Conservation (phyloP, 2,329 filamentous ascomycete species). For the Ophiocordyceps sinensis region DNA sequence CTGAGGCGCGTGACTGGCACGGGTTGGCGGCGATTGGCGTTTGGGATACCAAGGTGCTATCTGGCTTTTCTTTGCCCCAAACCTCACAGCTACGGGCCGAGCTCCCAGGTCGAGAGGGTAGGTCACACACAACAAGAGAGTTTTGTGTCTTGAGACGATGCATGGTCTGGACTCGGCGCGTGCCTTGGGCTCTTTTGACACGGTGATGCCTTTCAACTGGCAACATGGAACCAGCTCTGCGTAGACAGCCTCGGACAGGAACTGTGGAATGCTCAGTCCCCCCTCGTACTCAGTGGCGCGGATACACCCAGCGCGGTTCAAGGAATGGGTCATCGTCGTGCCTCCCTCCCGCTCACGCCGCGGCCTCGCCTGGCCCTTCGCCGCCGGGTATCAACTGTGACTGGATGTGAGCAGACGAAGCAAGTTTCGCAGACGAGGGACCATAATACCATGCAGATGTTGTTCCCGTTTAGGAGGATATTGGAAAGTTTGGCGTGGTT, state of each 20-base stretch:
- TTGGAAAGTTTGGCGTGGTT: constrained; percentile 81
- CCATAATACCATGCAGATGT: constrained; percentile 85
- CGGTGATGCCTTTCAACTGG: background rate
- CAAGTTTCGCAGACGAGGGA: background rate
- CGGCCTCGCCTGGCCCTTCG: constrained; percentile 41
- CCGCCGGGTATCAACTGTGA: constrained; percentile 64
- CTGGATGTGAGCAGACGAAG: constrained; percentile 2
- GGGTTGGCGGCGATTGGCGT: constrained; percentile 9
- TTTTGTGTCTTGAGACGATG: background rate
- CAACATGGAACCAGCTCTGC: no score
- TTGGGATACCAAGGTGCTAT: constrained; percentile 6
- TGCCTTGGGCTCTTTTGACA: background rate
- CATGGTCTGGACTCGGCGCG: background rate
- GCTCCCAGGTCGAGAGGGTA: background rate
- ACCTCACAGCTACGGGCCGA: background rate
- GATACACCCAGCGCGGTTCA: background rate
- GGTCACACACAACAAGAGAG: background rate
- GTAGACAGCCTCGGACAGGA: no score
- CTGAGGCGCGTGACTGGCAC: constrained; percentile 4
- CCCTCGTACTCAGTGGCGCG: background rate
- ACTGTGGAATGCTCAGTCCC: background rate
- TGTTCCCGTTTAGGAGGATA: constrained; percentile 94
- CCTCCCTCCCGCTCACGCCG: background rate
- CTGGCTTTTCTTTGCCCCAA: constrained; percentile 1
- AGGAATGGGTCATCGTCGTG: background rate